These are phyloP conservation scores for Backusella westeae DNA, from an alignment of 192 early-diverging fungal genomes.

Conservation along the genomic window DNA sequence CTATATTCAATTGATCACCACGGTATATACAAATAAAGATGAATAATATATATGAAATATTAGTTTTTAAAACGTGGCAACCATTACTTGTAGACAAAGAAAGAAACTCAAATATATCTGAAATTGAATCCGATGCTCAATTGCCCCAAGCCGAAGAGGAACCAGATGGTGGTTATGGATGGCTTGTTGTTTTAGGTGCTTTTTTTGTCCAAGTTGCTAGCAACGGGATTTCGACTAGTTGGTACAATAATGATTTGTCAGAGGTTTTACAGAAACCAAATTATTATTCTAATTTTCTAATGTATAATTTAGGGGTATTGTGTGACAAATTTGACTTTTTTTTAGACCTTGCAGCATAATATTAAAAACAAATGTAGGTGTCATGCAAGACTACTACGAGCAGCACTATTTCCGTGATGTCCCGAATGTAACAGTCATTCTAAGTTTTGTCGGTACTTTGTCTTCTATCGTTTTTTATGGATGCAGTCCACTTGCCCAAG, in stretches of 20 bases:
- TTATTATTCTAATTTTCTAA: background rate
- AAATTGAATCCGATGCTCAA: background rate
- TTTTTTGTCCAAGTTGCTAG: slow-evolving; percentile 29
- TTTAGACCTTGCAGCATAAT: too few relatives aligned
- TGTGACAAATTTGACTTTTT: background rate
- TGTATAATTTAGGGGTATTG: background rate
- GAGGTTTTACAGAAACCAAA: too few relatives aligned
- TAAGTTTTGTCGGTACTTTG: slow-evolving; percentile 27
- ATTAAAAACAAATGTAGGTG: slow-evolving; percentile 3
- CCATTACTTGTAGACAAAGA: background rate
- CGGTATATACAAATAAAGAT: background rate
- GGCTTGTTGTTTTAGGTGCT: slow-evolving; percentile 36
- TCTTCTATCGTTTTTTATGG: background rate
- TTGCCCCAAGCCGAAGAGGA: background rate
- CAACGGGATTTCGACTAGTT: slow-evolving; percentile 6
- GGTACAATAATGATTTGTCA: background rate
- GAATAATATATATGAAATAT: background rate
- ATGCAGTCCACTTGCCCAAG: slow-evolving; percentile 18
- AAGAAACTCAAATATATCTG: background rate
- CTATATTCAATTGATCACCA: background rate
- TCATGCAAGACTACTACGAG: slow-evolving; percentile 34
- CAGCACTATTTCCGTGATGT: slow-evolving; percentile 16
- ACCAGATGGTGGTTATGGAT: slow-evolving; percentile 37
- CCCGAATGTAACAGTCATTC: slow-evolving; percentile 7
- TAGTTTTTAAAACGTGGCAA: too few relatives aligned